Conservation (phyloP, 345 rosid species). For the Arabis hirsuta region DNA sequence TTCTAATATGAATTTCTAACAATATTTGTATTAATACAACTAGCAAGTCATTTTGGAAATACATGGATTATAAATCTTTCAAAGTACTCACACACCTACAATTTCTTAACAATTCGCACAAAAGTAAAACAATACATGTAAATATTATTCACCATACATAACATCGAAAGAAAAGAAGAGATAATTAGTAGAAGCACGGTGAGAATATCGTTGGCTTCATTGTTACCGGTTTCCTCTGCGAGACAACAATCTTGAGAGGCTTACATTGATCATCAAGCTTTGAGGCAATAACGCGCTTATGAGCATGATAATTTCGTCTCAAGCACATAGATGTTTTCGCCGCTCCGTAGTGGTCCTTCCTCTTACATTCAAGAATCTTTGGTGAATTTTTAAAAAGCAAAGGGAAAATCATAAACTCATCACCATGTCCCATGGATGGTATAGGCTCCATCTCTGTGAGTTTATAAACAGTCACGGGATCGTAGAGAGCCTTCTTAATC, state of each 20-base stretch:
- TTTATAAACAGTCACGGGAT: constrained; percentile 43
- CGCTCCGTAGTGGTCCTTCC: neutral
- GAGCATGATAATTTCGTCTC: neutral
- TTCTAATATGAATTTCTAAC: no score
- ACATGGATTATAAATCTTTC: no score
- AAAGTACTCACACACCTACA: no score
- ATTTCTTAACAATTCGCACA: no score
- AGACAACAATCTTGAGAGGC: constrained; percentile 23
- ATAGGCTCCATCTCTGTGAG: constrained; percentile 14
- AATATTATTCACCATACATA: neutral
- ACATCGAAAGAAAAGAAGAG: neutral
- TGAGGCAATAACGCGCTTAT: constrained; percentile 2
- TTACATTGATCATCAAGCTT: neutral
- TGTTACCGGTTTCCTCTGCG: neutral
- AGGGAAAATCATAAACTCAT: constrained; percentile 22
- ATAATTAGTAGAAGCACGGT: constrained; percentile 26
- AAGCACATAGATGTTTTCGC: constrained; percentile 26
- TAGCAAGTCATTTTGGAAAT: no score
- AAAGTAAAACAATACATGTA: neutral
- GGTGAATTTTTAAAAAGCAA: constrained; percentile 9
- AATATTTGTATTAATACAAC: no score
- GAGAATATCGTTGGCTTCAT: constrained; percentile 9
- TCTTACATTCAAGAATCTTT: constrained; percentile 31
- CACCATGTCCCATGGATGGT: constrained; percentile 18
- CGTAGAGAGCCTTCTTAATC: constrained; percentile 58